Base-by-base conservation (phyloP, 768 basidiomycete genomes). In the Sarcomyxa edulis region DNA sequence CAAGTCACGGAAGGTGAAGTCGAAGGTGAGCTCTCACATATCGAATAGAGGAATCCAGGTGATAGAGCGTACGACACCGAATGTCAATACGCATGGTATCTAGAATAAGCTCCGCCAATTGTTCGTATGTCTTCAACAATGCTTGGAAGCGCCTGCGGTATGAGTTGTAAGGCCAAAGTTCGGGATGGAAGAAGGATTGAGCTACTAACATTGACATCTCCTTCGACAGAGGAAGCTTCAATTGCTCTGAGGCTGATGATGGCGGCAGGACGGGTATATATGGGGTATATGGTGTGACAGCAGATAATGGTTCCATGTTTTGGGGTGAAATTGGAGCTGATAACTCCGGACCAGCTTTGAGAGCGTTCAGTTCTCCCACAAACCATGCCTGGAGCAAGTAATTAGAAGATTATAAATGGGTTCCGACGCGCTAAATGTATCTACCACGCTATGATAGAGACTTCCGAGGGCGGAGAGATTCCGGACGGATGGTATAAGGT, bases 361-460 rank as follows among this genome's bases (percentile, higher is more conserved):
- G 65, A 29, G 71, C 59, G 28, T 74, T 72, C 10, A 97, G 65
- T 50, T 85, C 81, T 12, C 71, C 60, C 21, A 81, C 75, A 56
- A 97, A 91, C 95, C 94, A 97, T 1, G 79, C 72, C 91, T 95
- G 40, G n/a, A n/a, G n/a, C n/a, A n/a, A n/a, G n/a, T n/a, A n/a
- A n/a, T 7, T 28, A 15, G 8, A 18, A 18, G 27, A 30, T 32
- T 14, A 37, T 22, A 38, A 19, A 51, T 35, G n/a, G 27, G 5
- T 6, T 24, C n/a, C 18, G 15, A 37, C 16, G 12, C 20, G 14
- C 20, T 11, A n/a, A 23, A 33, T 24, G 32, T 23, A 69, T 83
- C 51, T 60, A 95, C 93, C 51, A 97, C 75, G 56, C 88, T 94
- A 48, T 79, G 83, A 56, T 94, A 85, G 26, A 98, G 64, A 40